phyloP scores from a whole-genome alignment of 1,139 yeast genomes.

The Candida mesenterica region DNA sequence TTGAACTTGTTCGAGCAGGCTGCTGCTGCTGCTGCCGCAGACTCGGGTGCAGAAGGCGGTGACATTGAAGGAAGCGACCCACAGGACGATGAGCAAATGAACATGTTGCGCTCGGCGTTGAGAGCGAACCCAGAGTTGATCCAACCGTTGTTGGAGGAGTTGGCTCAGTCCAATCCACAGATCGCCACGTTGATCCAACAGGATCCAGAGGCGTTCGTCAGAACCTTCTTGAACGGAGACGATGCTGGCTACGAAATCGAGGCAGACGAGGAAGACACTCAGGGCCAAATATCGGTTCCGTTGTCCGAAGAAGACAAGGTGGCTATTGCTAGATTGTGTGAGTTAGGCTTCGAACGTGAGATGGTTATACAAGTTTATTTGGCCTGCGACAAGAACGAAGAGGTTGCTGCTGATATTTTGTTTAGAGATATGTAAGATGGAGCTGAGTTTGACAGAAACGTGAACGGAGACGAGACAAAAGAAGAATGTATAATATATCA shows the following conservation, averaged over 20 bases:
- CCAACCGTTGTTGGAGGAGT: constrained; percentile 78
- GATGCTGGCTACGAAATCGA: constrained; percentile 44
- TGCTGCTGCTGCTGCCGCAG: constrained; percentile 53
- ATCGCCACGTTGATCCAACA: constrained; percentile 77
- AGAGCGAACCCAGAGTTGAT: constrained; percentile 88
- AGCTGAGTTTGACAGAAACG: too few relatives aligned
- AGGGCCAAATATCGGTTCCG: constrained; percentile 53
- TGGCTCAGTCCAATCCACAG: constrained; percentile 83
- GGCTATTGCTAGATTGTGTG: constrained; percentile 85
- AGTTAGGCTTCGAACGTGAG: constrained; percentile 86
- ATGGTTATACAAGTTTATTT: constrained; percentile 90
- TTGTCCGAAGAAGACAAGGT: constrained; percentile 82
- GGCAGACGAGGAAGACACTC: constrained; percentile 30
- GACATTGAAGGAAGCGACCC: constrained; percentile 23
- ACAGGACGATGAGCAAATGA: constrained; percentile 51
- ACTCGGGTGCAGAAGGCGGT: constrained; percentile 13
- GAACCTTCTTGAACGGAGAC: constrained; percentile 64
- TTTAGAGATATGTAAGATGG: constrained; percentile 49
- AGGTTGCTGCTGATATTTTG: constrained; percentile 89
- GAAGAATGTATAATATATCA: neutral
- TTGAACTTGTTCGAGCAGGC: constrained; percentile 68
- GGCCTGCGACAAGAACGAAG: constrained; percentile 98
- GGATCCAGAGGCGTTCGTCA: constrained; percentile 83
- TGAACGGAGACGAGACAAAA: neutral
- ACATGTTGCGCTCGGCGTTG: constrained; percentile 72